phyloP scores from a whole-genome alignment of 495 filamentous ascomycete genomes.

The Trichocladium antarcticum region DNA sequence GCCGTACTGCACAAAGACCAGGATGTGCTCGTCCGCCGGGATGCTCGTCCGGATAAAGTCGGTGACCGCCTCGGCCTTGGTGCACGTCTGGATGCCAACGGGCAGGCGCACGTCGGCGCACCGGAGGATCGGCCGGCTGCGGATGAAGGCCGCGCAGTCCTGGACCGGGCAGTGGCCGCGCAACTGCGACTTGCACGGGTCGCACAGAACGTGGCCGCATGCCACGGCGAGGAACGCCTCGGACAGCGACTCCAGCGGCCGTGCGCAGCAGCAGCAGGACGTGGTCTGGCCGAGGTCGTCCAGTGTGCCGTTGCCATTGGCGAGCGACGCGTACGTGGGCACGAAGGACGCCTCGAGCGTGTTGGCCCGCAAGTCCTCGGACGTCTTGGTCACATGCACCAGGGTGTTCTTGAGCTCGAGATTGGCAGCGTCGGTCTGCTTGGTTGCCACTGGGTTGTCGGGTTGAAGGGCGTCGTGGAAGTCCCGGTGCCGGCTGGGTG shows the following conservation, averaged over 20 bases:
- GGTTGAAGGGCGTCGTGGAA: background rate
- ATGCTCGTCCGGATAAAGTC: conserved; percentile 12
- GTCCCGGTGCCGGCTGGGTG: background rate
- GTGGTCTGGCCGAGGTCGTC: background rate
- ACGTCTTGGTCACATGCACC: conserved; percentile 7
- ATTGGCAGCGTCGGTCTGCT: background rate
- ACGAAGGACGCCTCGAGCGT: conserved; percentile 4
- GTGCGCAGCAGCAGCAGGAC: conserved; percentile 4
- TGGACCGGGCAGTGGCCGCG: conserved; percentile 10
- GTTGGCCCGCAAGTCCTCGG: conserved; percentile 3
- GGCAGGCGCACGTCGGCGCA: conserved; percentile 1
- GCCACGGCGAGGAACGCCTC: conserved; percentile 20
- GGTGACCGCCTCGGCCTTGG: conserved; percentile 20
- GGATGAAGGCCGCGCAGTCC: conserved; percentile 1
- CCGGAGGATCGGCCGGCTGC: conserved; percentile 9
- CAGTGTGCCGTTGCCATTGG: background rate
- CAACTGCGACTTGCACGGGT: conserved; percentile 11
- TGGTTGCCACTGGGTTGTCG: too few species aligned
- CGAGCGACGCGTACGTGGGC: background rate
- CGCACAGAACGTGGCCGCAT: conserved; percentile 31
- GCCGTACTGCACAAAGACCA: conserved; percentile 31
- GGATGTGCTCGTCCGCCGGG: conserved; percentile 14
- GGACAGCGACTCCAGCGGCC: background rate
- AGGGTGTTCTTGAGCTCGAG: conserved; percentile 10
- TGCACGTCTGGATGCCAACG: background rate